Conservation (phyloP, 495 filamentous ascomycete genomes). For the Xanthoparmelia taractica region DNA sequence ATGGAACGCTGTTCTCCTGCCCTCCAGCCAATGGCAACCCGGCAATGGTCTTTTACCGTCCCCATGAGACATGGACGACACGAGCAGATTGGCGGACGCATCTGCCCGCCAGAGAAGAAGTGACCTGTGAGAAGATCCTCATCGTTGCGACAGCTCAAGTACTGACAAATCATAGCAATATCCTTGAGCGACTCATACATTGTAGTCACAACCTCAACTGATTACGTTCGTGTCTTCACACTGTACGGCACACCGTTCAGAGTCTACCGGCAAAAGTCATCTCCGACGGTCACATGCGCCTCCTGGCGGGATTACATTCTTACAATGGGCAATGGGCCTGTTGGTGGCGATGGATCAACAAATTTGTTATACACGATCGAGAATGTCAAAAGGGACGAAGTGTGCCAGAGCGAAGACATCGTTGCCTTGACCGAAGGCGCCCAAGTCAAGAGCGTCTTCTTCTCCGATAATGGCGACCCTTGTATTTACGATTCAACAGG, state of each 20-base stretch:
- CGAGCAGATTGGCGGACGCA: slow-evolving; percentile 84
- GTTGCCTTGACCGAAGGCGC: slow-evolving; percentile 71
- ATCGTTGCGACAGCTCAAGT: not conserved
- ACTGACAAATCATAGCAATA: slow-evolving; percentile 47
- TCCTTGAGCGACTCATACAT: slow-evolving; percentile 89
- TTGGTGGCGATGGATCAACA: slow-evolving; percentile 66
- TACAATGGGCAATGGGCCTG: slow-evolving; percentile 84
- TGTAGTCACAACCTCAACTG: slow-evolving; percentile 71
- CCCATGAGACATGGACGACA: slow-evolving; percentile 93
- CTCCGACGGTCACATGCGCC: slow-evolving; percentile 81
- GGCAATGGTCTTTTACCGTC: slow-evolving; percentile 89
- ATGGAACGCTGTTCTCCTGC: slow-evolving; percentile 81
- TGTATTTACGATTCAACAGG: slow-evolving; percentile 90
- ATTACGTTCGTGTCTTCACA: slow-evolving; percentile 88
- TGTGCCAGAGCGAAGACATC: slow-evolving; percentile 84
- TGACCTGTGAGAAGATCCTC: slow-evolving; percentile 42
- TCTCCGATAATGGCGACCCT: slow-evolving; percentile 84
- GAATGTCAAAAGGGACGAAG: slow-evolving; percentile 87
- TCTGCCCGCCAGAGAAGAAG: slow-evolving; percentile 70
- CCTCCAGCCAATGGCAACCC: slow-evolving; percentile 58
- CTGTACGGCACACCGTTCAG: slow-evolving; percentile 84
- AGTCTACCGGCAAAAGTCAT: slow-evolving; percentile 83
- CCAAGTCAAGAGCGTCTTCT: slow-evolving; percentile 74
- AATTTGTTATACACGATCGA: slow-evolving; percentile 80
- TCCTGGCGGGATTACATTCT: slow-evolving; percentile 91